These are phyloP conservation scores for Kodamaea leandrae DNA, from an alignment of 805 yeast species.

Conservation along the genomic window DNA sequence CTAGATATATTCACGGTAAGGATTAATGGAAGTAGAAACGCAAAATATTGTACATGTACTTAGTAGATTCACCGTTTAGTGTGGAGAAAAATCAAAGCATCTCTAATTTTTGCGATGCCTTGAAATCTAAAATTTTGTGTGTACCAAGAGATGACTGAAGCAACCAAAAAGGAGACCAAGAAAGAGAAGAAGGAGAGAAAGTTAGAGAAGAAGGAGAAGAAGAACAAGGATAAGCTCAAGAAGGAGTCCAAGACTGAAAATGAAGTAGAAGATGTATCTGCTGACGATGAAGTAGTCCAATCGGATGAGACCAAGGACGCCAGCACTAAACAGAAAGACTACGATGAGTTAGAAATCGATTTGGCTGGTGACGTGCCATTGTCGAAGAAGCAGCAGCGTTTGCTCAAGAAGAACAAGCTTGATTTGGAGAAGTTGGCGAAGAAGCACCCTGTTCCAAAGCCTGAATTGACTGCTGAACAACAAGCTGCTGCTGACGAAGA, in stretches of 20 bases:
- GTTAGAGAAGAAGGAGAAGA: constrained; percentile 24
- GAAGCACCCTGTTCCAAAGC: constrained; percentile 39
- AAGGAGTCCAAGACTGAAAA: constrained; percentile 16
- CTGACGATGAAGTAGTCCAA: constrained; percentile 13
- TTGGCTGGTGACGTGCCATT: constrained; percentile 72
- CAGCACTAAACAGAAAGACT: constrained; percentile 39
- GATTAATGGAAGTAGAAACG: no score
- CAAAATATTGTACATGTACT: no score
- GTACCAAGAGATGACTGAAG: constrained; percentile 4
- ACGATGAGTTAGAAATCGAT: constrained; percentile 66
- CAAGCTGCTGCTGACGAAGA: constrained; percentile 26
- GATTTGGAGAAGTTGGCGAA: constrained; percentile 53
- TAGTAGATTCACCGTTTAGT: no score
- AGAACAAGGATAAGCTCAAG: constrained; percentile 32
- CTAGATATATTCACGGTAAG: constrained; percentile 5
- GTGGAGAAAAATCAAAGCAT: no score
- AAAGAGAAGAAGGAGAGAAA: constrained; percentile 20
- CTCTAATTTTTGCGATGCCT: no score
- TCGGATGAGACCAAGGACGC: constrained; percentile 9
- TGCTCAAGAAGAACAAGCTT: constrained; percentile 70
- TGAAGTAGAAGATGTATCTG: constrained; percentile 12
- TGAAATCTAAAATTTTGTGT: no score
- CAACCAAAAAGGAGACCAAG: constrained; percentile 1
- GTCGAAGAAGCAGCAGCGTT: constrained; percentile 78
- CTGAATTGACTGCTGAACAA: constrained; percentile 31